phyloP scores from a whole-genome alignment of 1,284 basidiomycete genomes.

The Rhodofomes roseus region DNA sequence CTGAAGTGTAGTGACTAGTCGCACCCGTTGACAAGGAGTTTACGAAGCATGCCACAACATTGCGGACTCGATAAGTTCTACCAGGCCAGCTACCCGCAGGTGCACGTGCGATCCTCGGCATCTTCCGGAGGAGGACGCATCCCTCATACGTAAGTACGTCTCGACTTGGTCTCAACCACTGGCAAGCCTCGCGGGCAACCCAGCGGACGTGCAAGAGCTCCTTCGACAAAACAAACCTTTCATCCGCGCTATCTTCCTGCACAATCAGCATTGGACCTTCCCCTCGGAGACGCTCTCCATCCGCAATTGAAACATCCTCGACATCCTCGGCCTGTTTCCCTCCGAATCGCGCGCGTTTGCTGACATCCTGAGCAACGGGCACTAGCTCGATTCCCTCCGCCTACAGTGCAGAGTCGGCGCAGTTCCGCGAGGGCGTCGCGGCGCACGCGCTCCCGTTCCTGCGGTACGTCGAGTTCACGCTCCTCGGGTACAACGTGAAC shows the following conservation, averaged over 20 bases:
- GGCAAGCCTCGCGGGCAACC: too few species aligned
- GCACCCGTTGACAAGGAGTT: too few species aligned
- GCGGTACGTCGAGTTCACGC: constrained; percentile 55
- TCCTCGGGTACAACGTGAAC: constrained; percentile 43
- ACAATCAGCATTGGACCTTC: constrained; percentile 54
- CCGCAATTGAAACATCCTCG: constrained; percentile 59
- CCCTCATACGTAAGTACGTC: too few species aligned
- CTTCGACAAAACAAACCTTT: constrained; percentile 49
- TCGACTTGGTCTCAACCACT: too few species aligned
- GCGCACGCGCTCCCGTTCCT: constrained; percentile 51
- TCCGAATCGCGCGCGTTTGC: constrained; percentile 46
- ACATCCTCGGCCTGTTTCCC: constrained; percentile 56
- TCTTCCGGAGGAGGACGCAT: too few species aligned
- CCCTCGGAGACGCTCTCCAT: constrained; percentile 50
- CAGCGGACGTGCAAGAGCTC: constrained; percentile 42
- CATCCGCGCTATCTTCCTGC: constrained; percentile 52
- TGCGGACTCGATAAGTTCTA: too few species aligned
- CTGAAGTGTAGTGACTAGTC: constrained; percentile 66
- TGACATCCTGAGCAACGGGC: constrained; percentile 54
- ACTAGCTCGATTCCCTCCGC: constrained; percentile 58
- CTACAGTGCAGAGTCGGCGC: constrained; percentile 46
- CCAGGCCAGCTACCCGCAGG: too few species aligned
- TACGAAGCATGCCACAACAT: too few species aligned
- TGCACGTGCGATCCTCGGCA: too few species aligned
- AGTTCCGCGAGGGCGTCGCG: constrained; percentile 41